Evolutionary conservation across 345 rosid genomes (phyloP).

Genomic region (Mangifera indica): DNA sequence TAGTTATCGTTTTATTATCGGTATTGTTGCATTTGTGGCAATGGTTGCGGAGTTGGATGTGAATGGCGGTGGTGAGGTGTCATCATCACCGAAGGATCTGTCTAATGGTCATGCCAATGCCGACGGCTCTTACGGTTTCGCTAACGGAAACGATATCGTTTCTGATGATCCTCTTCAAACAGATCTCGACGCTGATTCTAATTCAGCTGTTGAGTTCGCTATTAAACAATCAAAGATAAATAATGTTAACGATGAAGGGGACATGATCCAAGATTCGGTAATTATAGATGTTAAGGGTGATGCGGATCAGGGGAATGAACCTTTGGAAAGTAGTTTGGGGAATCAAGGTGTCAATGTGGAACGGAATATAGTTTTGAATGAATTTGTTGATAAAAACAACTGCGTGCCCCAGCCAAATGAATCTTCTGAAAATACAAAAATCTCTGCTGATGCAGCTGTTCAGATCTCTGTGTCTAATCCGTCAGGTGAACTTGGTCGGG

Average conservation of each 20-base stretch:
- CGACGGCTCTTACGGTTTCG: constrained; percentile 41
- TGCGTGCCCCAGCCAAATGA: too few relatives aligned
- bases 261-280: background rate
- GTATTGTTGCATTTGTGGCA: constrained; percentile 4
- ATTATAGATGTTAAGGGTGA: constrained; percentile 17
- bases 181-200: constrained; percentile 19
- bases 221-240: background rate
- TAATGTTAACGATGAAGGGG: background rate
- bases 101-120: constrained; percentile 40
- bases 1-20: background rate
- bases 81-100: constrained; percentile 33
- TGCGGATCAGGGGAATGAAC: constrained; percentile 23
- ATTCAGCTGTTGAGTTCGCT: background rate
- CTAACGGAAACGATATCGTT: constrained; percentile 28
- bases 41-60: constrained; percentile 60
- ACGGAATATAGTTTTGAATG: too few relatives aligned
- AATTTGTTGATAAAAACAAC: too few relatives aligned
- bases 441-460: too few relatives aligned
- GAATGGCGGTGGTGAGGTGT: constrained; percentile 27
- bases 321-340: constrained; percentile 16
- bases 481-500: background rate
- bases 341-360: constrained; percentile 18
- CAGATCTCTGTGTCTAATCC: background rate
- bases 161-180: constrained; percentile 30
- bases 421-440: too few relatives aligned